Evolutionary conservation across 1,139 yeast species (phyloP).

Genomic region (Protomyces arabidopsidicola): DNA sequence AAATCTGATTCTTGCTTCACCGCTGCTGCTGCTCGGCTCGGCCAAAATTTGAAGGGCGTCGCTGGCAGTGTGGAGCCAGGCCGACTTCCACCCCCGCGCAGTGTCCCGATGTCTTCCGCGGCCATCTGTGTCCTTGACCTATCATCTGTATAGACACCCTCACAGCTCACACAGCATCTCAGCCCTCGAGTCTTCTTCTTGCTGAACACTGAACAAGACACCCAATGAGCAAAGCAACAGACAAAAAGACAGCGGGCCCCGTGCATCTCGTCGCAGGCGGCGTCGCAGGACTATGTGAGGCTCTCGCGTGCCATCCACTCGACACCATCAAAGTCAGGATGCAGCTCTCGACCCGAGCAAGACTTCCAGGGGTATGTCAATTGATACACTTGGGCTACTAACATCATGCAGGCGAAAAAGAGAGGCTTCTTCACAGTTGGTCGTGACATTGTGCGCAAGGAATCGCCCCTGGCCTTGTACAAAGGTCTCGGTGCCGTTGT

Average conservation of each 20-base stretch:
- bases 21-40: too few relatives aligned
- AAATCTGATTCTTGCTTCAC: too few relatives aligned
- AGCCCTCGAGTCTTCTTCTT: too few relatives aligned
- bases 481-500: conserved; percentile 97
- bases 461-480: conserved; percentile 79
- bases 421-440: conserved; percentile 89
- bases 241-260: conserved; percentile 34
- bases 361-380: conserved; percentile 13
- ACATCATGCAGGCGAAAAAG: conserved; percentile 48
- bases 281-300: conserved; percentile 94
- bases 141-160: too few relatives aligned
- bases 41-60: too few relatives aligned
- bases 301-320: conserved; percentile 91
- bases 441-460: conserved; percentile 66
- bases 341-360: conserved; percentile 26
- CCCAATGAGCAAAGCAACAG: conserved; percentile 1
- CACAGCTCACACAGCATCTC: too few relatives aligned
- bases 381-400: conserved; percentile 45
- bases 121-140: neutral
- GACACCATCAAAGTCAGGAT: conserved; percentile 71
- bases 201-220: neutral
- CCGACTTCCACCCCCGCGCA: neutral
- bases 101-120: neutral
- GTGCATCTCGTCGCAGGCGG: conserved; percentile 88
- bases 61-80: too few relatives aligned